Evolutionary conservation across 495 filamentous ascomycete species (phyloP).

Genomic region (Opeltia flavorubescens): DNA sequence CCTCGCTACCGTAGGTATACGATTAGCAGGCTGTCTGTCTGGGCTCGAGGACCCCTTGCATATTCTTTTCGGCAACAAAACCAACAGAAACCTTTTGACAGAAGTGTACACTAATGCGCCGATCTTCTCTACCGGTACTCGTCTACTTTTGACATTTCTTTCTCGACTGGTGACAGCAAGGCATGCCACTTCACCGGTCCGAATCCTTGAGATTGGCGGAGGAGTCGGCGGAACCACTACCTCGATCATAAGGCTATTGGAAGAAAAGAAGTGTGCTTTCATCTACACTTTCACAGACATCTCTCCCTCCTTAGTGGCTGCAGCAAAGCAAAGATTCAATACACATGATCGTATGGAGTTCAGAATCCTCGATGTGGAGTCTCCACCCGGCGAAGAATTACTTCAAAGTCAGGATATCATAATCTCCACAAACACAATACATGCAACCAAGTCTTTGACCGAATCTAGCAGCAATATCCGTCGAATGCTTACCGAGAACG

Average conservation of each 20-base stretch:
- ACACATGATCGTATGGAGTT: constrained; percentile 24
- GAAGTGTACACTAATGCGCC: constrained; percentile 13
- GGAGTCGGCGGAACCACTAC: constrained; percentile 31
- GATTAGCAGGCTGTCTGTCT: constrained; percentile 12
- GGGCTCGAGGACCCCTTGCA: constrained; percentile 8
- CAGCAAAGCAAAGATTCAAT: constrained; percentile 20
- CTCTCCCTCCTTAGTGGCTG: constrained; percentile 24
- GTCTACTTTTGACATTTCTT: constrained; percentile 5
- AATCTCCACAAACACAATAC: constrained; percentile 33
- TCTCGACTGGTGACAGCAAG: background rate
- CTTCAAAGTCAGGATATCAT: constrained; percentile 22
- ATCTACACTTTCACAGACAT: constrained; percentile 35
- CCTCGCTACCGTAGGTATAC: constrained; percentile 9
- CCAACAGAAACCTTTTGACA: constrained; percentile 4
- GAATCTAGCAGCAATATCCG: constrained; percentile 20
- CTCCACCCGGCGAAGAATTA: constrained; percentile 16
- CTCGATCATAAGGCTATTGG: constrained; percentile 16
- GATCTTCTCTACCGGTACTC: constrained; percentile 9
- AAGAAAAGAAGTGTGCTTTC: constrained; percentile 4
- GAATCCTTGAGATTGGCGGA: constrained; percentile 31
- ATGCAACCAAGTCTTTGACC: constrained; percentile 27
- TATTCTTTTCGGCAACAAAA: constrained; percentile 7
- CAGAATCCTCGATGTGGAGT: constrained; percentile 25
- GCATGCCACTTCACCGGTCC: constrained; percentile 4
- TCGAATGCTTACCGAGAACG: constrained; percentile 24